These are phyloP conservation scores for Ogataea saltuana DNA, from an alignment of 805 yeast genomes.

Conservation along the genomic window DNA sequence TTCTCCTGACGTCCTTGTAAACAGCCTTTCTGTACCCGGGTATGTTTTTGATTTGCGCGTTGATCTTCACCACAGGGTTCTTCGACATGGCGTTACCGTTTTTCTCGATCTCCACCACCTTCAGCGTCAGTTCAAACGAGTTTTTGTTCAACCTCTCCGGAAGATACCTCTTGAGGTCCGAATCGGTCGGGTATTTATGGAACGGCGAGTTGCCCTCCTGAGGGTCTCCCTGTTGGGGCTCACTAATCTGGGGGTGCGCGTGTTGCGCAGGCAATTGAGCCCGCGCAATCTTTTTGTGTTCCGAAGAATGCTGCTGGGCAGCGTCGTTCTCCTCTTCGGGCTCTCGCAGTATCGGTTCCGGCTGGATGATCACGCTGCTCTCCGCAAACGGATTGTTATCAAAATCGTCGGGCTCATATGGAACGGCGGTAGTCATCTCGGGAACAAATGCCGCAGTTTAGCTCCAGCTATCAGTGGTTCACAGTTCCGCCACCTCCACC, in stretches of 20 bases:
- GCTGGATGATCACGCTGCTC: slow-evolving; percentile 33
- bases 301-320: no score
- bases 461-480: background rate
- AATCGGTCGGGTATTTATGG: slow-evolving; percentile 36
- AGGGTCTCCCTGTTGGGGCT: background rate
- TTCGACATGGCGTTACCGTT: slow-evolving; percentile 56
- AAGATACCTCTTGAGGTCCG: slow-evolving; percentile 45
- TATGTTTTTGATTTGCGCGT: slow-evolving; percentile 55
- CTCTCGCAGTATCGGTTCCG: slow-evolving; percentile 9
- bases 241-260: background rate
- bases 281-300: no score
- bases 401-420: slow-evolving; percentile 51
- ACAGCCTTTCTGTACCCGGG: slow-evolving; percentile 71
- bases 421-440: slow-evolving; percentile 39
- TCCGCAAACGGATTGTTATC: slow-evolving; percentile 66
- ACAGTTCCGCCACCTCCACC: no score
- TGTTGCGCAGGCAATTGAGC: no score
- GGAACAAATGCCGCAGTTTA: background rate
- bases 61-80: slow-evolving; percentile 79
- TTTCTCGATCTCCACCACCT: slow-evolving; percentile 70
- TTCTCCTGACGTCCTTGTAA: slow-evolving; percentile 76
- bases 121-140: slow-evolving; percentile 47
- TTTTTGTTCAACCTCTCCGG: slow-evolving; percentile 51
- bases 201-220: slow-evolving; percentile 21
- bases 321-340: background rate